phyloP scores from a whole-genome alignment of 768 basidiomycete genomes.

The Termitomyces heimii region DNA sequence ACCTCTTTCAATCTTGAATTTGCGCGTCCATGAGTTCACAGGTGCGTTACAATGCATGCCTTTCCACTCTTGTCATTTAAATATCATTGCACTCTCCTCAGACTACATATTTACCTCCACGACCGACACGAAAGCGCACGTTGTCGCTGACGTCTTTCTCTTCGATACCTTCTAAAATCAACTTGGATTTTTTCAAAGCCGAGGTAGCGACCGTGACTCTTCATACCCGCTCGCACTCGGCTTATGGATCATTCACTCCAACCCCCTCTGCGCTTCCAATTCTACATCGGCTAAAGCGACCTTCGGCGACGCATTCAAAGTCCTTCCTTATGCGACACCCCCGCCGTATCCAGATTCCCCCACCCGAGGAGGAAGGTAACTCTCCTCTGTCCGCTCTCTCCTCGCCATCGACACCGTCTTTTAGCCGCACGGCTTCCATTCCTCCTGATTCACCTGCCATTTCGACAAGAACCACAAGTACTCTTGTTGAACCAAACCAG shows the following conservation, averaged over 20 bases:
- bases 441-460: conserved; percentile 11
- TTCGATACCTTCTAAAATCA: conserved; percentile 14
- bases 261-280: conserved; percentile 14
- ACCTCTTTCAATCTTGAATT: not conserved
- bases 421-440: conserved; percentile 34
- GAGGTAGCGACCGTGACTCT: conserved; percentile 5
- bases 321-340: not conserved
- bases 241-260: conserved; percentile 17
- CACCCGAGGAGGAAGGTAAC: conserved; percentile 14
- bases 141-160: conserved; percentile 12
- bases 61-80: not conserved
- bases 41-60: conserved; percentile 1
- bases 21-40: not conserved
- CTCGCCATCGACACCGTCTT: conserved; percentile 25
- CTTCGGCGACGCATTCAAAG: not conserved
- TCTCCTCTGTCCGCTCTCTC: conserved; percentile 14
- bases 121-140: conserved; percentile 12
- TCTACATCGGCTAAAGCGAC: conserved; percentile 8
- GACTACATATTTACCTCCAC: not conserved
- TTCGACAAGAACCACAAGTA: conserved; percentile 15
- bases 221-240: conserved; percentile 9
- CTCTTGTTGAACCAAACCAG: conserved; percentile 7
- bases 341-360: conserved; percentile 1
- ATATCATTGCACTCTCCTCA: not conserved
- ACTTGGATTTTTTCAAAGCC: conserved; percentile 8